These are phyloP conservation scores for Leishmania tropica DNA, from an alignment of 208 protist species.

Conservation along the genomic window DNA sequence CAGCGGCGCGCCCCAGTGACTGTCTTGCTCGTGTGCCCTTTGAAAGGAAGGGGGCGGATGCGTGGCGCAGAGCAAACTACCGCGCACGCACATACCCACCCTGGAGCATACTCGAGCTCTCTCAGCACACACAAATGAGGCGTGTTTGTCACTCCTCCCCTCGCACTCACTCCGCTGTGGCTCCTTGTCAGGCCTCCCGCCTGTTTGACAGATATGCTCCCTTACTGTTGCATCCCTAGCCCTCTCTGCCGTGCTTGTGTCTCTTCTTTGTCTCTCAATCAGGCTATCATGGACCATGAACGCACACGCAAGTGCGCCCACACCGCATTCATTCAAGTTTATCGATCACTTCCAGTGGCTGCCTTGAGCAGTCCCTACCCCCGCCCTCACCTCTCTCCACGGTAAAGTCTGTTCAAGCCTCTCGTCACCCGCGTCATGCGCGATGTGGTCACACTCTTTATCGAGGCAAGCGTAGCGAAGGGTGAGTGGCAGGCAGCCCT, in stretches of 20 bases:
- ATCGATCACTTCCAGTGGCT: neutral
- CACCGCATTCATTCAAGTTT: neutral
- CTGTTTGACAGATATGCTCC: no score
- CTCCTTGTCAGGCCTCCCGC: neutral
- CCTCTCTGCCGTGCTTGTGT: neutral
- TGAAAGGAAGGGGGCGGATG: neutral
- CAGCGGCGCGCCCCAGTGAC: neutral
- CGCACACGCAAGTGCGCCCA: neutral
- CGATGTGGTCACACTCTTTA: slow-evolving; percentile 28
- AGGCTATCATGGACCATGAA: neutral
- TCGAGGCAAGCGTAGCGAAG: slow-evolving; percentile 32
- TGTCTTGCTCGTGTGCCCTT: neutral
- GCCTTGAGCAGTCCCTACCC: neutral
- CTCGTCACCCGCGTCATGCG: slow-evolving; percentile 18
- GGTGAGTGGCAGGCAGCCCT: slow-evolving; percentile 34
- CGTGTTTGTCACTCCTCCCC: neutral
- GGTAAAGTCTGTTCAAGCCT: neutral
- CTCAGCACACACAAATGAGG: neutral
- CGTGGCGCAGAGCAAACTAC: neutral
- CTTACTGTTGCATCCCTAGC: neutral
- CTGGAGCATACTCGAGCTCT: neutral
- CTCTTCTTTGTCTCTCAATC: neutral
- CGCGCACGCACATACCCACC: neutral
- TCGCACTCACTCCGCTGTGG: neutral
- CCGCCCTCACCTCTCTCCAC: neutral